Evolutionary conservation across 2,329 filamentous ascomycete genomes (phyloP), one percentile per base, ranked within the genome.

Genomic region (Botrytis pseudocinerea): DNA sequence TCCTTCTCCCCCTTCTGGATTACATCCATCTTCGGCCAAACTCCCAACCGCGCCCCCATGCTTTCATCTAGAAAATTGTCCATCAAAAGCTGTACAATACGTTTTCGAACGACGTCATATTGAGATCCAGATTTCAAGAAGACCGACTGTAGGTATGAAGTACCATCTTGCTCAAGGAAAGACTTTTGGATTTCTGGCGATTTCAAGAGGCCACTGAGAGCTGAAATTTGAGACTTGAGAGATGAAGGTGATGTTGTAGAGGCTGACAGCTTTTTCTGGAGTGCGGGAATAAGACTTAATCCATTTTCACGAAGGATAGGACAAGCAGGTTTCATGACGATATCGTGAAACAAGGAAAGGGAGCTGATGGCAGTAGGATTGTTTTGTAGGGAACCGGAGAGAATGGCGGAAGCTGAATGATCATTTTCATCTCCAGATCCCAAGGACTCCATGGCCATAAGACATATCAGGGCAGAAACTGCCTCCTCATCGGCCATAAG

Each of bases 21-120:
- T 16, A 42, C 18, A 60, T 68, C 63, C 42, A 10, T 10, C 35
- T 76, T 82, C 0, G 89, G 89, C 88, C 88, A 91, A 75, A 88
- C 82, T 0, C 88, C 87, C 28, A 86, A 75, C 38, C 83, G 82
- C 3, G 89, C 89, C 59, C 89, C 89, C 85, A 91, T 89, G 73
- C 87, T 85, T 75, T 87, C 85, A 78, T 92, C 90, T n/a, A 92
- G 82, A 78, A 92, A 92, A 74, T 85, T 90, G 78, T 92, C 90
- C 48, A 87, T 84, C 42, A 91, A 84, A 72, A 92, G 83, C 74
- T 89, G 84, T 2, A 86, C 88, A 38, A 87, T 85, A 78, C 87
- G 88, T 73, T 84, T 85, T 78, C 87, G 85, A 9, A 87, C 85
- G 1, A 82, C 78, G 22, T 84, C 84, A 83, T 89, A 88, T 40